Base-by-base conservation (phyloP, 2,329 filamentous ascomycete genomes). In the Exserohilum rostratum region DNA sequence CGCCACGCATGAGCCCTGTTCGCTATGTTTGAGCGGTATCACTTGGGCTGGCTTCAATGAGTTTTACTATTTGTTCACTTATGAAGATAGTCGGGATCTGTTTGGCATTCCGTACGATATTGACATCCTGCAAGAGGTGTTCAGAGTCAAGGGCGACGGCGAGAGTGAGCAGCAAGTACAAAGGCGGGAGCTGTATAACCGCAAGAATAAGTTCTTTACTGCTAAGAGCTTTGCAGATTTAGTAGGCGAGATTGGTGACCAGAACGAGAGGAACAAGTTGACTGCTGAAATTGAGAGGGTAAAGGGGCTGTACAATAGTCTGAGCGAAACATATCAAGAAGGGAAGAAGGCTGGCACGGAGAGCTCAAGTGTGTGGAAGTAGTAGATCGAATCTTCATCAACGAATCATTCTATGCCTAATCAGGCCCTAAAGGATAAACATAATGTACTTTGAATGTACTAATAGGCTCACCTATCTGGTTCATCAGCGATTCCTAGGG, bases 1-100 rank as follows among this genome's bases (percentile, higher is more conserved):
- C 54, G 80, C 82, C 4, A 85, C 83, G 0, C 83, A 85, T 64
- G 83, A 86, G 71, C 83, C 83, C 1, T 85, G 83, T 74, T 83
- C 80, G 38, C 75, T 85, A 2, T 85, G 83, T 55, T 72, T 86
- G 9, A 84, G 80, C 59, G 83, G 80, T 12, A 85, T 86, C 57
- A 77, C 83, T 2, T 86, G 83, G 83, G 79, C 80, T 9, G 83
- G 83, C 1, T 85, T 86, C 71, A 76, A 75, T 53, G 79, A 82
- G 67, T 76, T 86, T 51, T 85, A 83, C 67, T 84, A 84, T 63
- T 72, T 85, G 43, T 86, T 85, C 68, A 85, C 83, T 0, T 84
- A 85, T 64, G 80, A 85, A 67, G 83, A 86, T 66, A 85, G 80
- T 46, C 74, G 83, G 34, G 82, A 85, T 58, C 62, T 83, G 5